Base-by-base conservation (phyloP, 78 protist genomes). In the Guillardia theta region DNA sequence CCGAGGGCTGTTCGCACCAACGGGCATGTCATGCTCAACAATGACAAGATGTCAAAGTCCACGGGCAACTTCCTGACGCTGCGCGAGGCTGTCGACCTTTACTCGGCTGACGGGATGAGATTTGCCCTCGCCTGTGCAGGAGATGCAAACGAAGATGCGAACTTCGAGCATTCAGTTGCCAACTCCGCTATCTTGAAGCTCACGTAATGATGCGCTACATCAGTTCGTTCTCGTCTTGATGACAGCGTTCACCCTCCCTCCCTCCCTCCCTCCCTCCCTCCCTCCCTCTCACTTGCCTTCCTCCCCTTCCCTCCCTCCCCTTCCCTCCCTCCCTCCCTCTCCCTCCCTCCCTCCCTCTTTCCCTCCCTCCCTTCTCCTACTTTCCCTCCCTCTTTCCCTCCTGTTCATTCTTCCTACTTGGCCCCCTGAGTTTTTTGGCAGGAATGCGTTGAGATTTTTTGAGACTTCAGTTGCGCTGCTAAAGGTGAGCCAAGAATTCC, bases 91-190 rank as follows among this genome's bases (percentile, higher is more conserved):
- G n/a, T 95, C 53, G 47, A 90, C 3, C 8, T 70, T 41, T 98
- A 46, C 96, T 5, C 94, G 15, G 98, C 98, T 33, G 99, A 98
- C 92, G 99, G 98, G 46, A 97, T 97, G 77, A 98, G 99, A 50
- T 48, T 99, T 30, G 99, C 98, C 21, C 96, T 98, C 19, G 99
- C 99, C 15, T 99, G 98, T 44, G 97, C 99, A 19, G 99, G 99
- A 64, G 99, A 99, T 95, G 78, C 97, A 9, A 39, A 96, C 92
- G 99, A 98, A 19, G 99, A 99, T 95, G 99, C 99, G 87, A 99
- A 99, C 97, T 99, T 98, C 88, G 96, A 58, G 50, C 92, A 33
- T 22, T 93, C 41, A 44, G 64, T 80, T 0, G 99, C 99, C 43
- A 95, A 98, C 70, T 12, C 87, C 33, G 96, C 98, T 27, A 95